Conservation (phyloP, 208 protist species). For the Phytomonas sp. region DNA sequence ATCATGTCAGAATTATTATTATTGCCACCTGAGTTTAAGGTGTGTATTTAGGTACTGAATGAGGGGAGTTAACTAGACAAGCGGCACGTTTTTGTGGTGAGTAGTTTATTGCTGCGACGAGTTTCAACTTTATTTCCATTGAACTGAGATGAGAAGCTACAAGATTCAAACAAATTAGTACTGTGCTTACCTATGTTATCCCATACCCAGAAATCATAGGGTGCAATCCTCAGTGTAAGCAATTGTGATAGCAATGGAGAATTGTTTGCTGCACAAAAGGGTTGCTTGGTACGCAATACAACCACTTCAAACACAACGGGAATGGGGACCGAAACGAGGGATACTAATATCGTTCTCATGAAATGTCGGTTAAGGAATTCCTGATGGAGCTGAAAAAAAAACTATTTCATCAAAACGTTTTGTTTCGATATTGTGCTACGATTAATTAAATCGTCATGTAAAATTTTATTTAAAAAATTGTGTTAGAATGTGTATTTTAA, state of each 20-base stretch:
- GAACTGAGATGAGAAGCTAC: not conserved
- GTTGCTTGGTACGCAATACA: not conserved
- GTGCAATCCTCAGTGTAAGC: not conserved
- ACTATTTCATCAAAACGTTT: conserved; percentile 1
- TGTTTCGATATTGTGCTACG: not conserved
- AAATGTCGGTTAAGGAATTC: not conserved
- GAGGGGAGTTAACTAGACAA: not conserved
- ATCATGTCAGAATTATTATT: not conserved
- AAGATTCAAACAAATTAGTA: not conserved
- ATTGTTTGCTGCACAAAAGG: not conserved
- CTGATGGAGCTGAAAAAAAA: not conserved
- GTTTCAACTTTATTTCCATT: not conserved
- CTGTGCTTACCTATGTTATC: not conserved
- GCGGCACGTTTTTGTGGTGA: not conserved
- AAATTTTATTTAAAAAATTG: not conserved
- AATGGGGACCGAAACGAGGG: not conserved
- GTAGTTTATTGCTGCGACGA: not conserved
- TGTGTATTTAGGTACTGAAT: not conserved
- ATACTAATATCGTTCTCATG: not conserved
- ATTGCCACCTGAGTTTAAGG: not conserved
- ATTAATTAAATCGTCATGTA: not conserved
- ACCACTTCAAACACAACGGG: not conserved
- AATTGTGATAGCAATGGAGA: not conserved
- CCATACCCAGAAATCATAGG: not conserved
- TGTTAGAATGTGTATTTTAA: not conserved